Evolutionary conservation across 495 filamentous ascomycete species (phyloP).

Genomic region (Tuber microsphaerosporum): DNA sequence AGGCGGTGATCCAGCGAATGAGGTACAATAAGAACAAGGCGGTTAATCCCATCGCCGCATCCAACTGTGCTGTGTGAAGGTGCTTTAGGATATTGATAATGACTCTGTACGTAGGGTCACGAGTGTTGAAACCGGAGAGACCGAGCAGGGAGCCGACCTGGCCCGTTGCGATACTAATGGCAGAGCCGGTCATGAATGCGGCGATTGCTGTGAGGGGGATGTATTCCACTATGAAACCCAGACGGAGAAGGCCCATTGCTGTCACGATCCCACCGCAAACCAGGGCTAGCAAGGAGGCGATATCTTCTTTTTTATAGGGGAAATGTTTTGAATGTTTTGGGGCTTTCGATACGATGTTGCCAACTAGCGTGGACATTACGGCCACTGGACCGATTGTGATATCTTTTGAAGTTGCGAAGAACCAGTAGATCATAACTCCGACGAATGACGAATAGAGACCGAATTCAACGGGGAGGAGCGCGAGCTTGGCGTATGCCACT

Average conservation of each 20-base stretch:
- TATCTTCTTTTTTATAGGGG: conserved; percentile 45
- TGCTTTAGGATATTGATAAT: conserved; percentile 81
- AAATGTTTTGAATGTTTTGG: conserved; percentile 59
- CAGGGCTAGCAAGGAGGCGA: conserved; percentile 75
- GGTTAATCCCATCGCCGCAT: conserved; percentile 85
- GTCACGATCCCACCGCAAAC: conserved; percentile 75
- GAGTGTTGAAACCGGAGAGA: conserved; percentile 62
- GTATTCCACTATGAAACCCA: conserved; percentile 91
- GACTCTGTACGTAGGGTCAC: conserved; percentile 72
- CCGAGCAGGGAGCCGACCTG: conserved; percentile 83
- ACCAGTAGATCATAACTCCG: conserved; percentile 94
- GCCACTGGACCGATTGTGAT: conserved; percentile 99
- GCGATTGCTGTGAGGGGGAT: conserved; percentile 87
- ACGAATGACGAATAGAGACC: conserved; percentile 97
- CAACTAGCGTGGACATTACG: conserved; percentile 85
- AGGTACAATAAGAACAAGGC: conserved; percentile 76
- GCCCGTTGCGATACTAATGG: conserved; percentile 81
- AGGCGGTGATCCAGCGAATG: conserved; percentile 60
- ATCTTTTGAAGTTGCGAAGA: conserved; percentile 97
- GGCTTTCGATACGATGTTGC: conserved; percentile 64
- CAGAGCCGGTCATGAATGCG: conserved; percentile 97
- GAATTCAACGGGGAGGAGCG: conserved; percentile 67
- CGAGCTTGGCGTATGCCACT: conserved; percentile 88
- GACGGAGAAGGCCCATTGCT: conserved; percentile 68
- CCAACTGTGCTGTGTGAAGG: conserved; percentile 58